Evolutionary conservation across 169 alveolate genomes (phyloP), one percentile per base, ranked within the genome.

Genomic region (Cryptosporidium ryanae): DNA sequence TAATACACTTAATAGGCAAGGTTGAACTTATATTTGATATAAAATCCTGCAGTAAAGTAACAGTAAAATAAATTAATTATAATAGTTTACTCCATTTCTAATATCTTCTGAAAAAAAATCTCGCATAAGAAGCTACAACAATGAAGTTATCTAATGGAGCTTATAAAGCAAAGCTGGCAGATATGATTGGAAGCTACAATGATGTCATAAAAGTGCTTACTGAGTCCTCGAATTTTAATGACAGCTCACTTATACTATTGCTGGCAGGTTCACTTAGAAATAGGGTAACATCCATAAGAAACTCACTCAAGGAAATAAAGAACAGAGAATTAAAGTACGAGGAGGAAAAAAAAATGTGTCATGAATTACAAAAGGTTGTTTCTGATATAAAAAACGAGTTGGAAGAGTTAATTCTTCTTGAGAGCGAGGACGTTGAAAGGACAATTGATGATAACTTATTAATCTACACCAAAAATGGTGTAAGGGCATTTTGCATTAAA

Each of bases 181-280:
- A 76, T 59, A 59, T 61, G 68, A 29, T 76, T 59, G 87, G 87
- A 21, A 76, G 43, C 49, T 76, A 76, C 21, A 61, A 76, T 3
- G 87, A 76, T 34, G 87, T 76, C 13, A 57, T 76, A 18, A 38
- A 57, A 59, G 71, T 76, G 27, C 64, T 76, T 12, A 76, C 87
- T 10, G 87, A 55, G 44, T 76, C 87, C 13, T 76, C 87, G 3
- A 63, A 76, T 38, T 76, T 76, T 46, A 55, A 44, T 15, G 87
- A 76, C n/a, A 76, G 50, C 38, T 76, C 87, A 8, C 64, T 76
- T 6, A 76, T 55, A 34, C 38, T 76, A 17, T 15, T 76, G n/a
- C 38, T 76, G 21, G 87, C 71, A 59, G 87, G 87, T 8, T 76
- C 87, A 27, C 49, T 76, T 5, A 76, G 87, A 46, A 76, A 76